phyloP scores from a whole-genome alignment of 164 flowering plant genomes.

The Amborella trichopoda region DNA sequence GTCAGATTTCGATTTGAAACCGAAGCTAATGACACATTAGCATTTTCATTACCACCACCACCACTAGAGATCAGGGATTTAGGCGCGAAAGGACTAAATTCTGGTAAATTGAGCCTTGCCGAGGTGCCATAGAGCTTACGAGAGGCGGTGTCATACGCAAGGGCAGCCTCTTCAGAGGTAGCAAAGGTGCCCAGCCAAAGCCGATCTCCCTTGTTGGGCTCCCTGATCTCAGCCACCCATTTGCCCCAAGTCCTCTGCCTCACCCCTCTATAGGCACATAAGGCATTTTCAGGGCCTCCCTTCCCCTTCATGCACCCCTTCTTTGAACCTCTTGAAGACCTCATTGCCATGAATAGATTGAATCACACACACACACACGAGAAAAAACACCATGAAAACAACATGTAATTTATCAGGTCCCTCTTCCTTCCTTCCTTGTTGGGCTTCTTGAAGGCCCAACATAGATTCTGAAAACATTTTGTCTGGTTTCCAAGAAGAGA shows the following conservation, averaged over 20 bases:
- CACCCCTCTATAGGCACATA: conserved; percentile 43
- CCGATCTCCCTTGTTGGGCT: conserved; percentile 36
- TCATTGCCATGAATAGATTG: too few species aligned
- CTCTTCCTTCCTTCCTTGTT: too few species aligned
- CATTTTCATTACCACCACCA: not conserved
- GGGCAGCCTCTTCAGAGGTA: conserved; percentile 44
- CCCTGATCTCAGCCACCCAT: conserved; percentile 68
- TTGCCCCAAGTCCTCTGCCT: conserved; percentile 64
- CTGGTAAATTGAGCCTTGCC: conserved; percentile 34
- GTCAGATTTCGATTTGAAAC: not conserved
- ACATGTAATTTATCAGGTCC: too few species aligned
- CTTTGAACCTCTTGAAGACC: conserved; percentile 37
- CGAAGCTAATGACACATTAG: not conserved
- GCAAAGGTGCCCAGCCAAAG: conserved; percentile 57
- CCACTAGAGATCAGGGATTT: not conserved
- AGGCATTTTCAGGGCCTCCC: conserved; percentile 54
- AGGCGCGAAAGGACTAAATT: not conserved
- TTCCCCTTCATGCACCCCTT: conserved; percentile 62
- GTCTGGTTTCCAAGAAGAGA: too few species aligned
- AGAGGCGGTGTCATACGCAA: conserved; percentile 46
- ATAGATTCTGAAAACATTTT: too few species aligned
- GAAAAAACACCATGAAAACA: too few species aligned
- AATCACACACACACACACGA: too few species aligned
- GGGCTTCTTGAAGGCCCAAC: too few species aligned
- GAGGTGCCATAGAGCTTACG: conserved; percentile 29